These are phyloP conservation scores for Platanthera zijinensis DNA, from an alignment of 106 monocot genomes.

Conservation along the genomic window DNA sequence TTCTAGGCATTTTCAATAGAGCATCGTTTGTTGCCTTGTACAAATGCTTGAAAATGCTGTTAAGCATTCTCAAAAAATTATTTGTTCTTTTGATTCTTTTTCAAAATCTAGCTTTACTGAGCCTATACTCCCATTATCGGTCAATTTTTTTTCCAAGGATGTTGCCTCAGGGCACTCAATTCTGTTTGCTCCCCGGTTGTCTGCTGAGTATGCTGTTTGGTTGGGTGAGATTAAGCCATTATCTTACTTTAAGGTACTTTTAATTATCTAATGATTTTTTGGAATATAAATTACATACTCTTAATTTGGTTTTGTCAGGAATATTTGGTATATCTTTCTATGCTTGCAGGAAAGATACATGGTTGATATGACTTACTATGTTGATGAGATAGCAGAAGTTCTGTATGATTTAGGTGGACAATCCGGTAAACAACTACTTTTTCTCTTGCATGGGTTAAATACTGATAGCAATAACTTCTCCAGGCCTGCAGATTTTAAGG, in stretches of 20 bases:
- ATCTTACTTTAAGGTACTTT: slow-evolving; percentile 61
- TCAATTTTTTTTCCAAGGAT: slow-evolving; percentile 42
- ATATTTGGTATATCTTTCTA: background rate
- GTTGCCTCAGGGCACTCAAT: slow-evolving; percentile 68
- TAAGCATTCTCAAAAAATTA: background rate
- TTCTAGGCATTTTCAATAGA: background rate
- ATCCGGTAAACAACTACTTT: slow-evolving; percentile 58
- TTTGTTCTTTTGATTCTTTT: background rate
- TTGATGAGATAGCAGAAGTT: slow-evolving; percentile 72
- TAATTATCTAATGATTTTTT: background rate
- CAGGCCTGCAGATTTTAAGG: slow-evolving; percentile 85
- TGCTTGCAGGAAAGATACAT: slow-evolving; percentile 68
- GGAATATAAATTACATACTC: background rate
- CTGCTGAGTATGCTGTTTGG: slow-evolving; percentile 98
- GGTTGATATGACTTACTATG: slow-evolving; percentile 78
- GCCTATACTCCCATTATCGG: background rate
- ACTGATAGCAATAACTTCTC: slow-evolving; percentile 86
- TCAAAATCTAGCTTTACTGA: background rate
- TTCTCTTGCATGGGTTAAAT: slow-evolving; percentile 77
- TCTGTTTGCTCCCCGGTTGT: slow-evolving; percentile 83
- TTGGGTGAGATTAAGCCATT: slow-evolving; percentile 83
- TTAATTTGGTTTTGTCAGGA: background rate
- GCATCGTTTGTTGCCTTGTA: background rate
- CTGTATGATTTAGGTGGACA: slow-evolving; percentile 31
- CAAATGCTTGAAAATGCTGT: background rate